These are phyloP conservation scores for Fraxinus sp. DNA, from an alignment of 305 asterid genomes.

Conservation along the genomic window DNA sequence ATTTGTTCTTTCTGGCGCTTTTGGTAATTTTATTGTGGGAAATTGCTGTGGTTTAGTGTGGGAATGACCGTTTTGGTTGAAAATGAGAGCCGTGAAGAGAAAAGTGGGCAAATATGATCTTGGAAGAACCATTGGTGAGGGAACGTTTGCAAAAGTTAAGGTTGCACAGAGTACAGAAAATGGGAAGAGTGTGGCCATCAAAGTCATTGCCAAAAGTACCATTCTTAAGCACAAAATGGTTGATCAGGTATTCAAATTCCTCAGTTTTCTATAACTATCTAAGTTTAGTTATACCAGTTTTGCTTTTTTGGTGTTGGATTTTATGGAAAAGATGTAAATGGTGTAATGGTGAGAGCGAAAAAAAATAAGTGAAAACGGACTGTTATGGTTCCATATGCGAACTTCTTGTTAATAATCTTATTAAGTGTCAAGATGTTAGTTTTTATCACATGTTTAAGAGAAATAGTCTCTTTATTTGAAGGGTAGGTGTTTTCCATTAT, in stretches of 20 bases:
- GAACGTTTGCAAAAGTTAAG: conserved; percentile 93
- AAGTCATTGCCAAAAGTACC: conserved; percentile 80
- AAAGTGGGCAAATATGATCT: conserved; percentile 83
- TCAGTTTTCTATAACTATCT: background rate
- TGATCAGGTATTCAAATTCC: conserved; percentile 56
- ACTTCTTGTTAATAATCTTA: background rate
- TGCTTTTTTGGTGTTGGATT: background rate
- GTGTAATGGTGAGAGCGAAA: background rate
- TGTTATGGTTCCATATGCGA: conserved; percentile 9
- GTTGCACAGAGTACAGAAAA: conserved; percentile 72
- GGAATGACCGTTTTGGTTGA: conserved; percentile 40
- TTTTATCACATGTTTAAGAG: background rate
- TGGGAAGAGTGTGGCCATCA: conserved; percentile 78
- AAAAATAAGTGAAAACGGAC: background rate
- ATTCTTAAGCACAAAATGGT: conserved; percentile 91
- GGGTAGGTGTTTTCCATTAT: background rate
- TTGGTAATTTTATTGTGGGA: conserved; percentile 3
- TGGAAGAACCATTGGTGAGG: conserved; percentile 88
- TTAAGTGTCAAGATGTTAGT: background rate
- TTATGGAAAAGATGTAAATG: background rate
- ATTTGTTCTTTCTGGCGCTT: conserved; percentile 1
- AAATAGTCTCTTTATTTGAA: conserved; percentile 5
- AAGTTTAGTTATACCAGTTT: background rate
- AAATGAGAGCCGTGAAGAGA: conserved; percentile 61
- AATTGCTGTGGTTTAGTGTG: conserved; percentile 16